Evolutionary conservation across 495 filamentous ascomycete genomes (phyloP).

Genomic region (Haplographium delicatum): DNA sequence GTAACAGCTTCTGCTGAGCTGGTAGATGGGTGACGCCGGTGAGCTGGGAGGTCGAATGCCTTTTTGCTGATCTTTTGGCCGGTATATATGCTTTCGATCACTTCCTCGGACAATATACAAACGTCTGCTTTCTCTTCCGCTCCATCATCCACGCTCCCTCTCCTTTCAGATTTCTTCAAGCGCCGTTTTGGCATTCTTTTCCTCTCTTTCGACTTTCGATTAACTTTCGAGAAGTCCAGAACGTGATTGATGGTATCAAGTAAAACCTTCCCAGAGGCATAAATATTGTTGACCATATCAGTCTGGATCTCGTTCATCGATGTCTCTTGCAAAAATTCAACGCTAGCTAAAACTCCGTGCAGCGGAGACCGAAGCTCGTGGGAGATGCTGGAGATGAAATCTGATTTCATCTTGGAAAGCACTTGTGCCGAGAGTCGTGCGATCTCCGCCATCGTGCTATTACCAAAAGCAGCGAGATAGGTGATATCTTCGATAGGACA

Average conservation of each 20-base stretch:
- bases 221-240: conserved; percentile 60
- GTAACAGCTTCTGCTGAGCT: conserved; percentile 21
- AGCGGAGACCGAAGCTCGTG: conserved; percentile 77
- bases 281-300: conserved; percentile 66
- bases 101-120: conserved; percentile 34
- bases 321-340: conserved; percentile 62
- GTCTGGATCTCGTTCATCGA: conserved; percentile 42
- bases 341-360: conserved; percentile 52
- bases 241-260: conserved; percentile 78
- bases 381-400: conserved; percentile 66
- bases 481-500: conserved; percentile 45
- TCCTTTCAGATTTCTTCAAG: conserved; percentile 2
- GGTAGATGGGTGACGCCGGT: conserved; percentile 14
- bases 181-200: conserved; percentile 10
- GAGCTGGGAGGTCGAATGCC: conserved; percentile 9
- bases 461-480: conserved; percentile 49
- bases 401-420: conserved; percentile 51
- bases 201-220: conserved; percentile 27
- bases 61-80: conserved; percentile 26
- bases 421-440: conserved; percentile 42
- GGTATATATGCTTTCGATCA: conserved; percentile 40
- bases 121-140: conserved; percentile 28
- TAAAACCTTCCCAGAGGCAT: conserved; percentile 68
- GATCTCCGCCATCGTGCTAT: conserved; percentile 51
- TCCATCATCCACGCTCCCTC: conserved; percentile 13